A percentile compares a stretch with the other conserved stretches of the same genome.
Conservation (phyloP, 2,329 filamentous ascomycete species). For the Hymenoscyphus scutula region DNA sequence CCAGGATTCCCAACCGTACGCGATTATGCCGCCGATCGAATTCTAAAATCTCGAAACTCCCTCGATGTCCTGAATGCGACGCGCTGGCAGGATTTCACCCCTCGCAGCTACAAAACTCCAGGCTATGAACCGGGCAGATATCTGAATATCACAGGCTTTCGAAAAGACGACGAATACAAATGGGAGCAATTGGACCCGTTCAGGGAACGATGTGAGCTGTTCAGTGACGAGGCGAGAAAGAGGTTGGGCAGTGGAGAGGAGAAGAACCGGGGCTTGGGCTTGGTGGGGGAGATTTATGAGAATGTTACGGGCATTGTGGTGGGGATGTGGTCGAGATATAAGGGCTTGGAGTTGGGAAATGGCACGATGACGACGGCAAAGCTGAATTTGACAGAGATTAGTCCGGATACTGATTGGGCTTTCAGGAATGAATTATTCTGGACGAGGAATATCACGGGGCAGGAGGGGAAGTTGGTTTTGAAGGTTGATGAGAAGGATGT, state of each 20-base stretch:
- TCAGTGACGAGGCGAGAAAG: slow-evolving; percentile 52
- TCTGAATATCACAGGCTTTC: slow-evolving; percentile 75
- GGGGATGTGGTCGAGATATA: slow-evolving; percentile 34
- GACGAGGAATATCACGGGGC: slow-evolving; percentile 77
- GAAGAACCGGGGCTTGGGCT: slow-evolving; percentile 10
- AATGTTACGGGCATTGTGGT: slow-evolving; percentile 37
- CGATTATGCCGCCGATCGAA: slow-evolving; percentile 44
- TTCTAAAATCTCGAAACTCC: slow-evolving; percentile 51
- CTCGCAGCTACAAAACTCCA: slow-evolving; percentile 35
- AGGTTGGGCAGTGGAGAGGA: slow-evolving; percentile 14
- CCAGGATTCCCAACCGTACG: slow-evolving; percentile 45
- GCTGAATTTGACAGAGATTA: slow-evolving; percentile 64
- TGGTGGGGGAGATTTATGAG: slow-evolving; percentile 31
- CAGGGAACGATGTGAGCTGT: slow-evolving; percentile 61
- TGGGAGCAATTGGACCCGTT: slow-evolving; percentile 73
- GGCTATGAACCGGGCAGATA: slow-evolving; percentile 39
- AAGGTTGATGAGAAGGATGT: slow-evolving; percentile 54
- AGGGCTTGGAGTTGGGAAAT: slow-evolving; percentile 22
- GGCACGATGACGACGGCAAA: slow-evolving; percentile 37
- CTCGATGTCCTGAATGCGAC: slow-evolving; percentile 55
- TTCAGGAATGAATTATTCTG: slow-evolving; percentile 54
- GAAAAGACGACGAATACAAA: slow-evolving; percentile 68
- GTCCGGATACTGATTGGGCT: slow-evolving; percentile 65
- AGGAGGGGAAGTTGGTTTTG: slow-evolving; percentile 66
- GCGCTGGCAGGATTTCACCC: slow-evolving; percentile 59